These are phyloP conservation scores for Candida sp. DNA, from an alignment of 1,139 yeast species.

Conservation along the genomic window DNA sequence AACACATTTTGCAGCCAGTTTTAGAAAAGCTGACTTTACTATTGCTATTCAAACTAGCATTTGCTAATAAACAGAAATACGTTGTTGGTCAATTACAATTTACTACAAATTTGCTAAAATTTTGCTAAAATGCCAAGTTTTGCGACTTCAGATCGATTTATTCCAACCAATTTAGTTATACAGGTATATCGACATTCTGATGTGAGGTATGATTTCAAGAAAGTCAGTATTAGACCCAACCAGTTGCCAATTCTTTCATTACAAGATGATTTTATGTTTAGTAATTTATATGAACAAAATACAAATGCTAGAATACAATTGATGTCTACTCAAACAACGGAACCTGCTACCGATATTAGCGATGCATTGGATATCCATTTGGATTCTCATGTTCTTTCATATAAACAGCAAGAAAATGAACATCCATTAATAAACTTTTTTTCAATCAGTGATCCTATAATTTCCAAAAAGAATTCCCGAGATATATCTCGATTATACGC, in stretches of 20 bases:
- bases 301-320: background rate
- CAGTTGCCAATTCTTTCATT: slow-evolving; percentile 9
- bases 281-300: background rate
- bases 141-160: background rate
- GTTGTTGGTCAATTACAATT: too few species aligned
- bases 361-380: slow-evolving; percentile 45
- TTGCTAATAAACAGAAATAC: background rate
- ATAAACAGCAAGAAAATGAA: slow-evolving; percentile 8
- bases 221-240: background rate
- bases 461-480: slow-evolving; percentile 12
- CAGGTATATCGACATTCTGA: background rate
- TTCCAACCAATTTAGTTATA: background rate
- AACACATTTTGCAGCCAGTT: background rate
- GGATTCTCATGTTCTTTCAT: slow-evolving; percentile 29
- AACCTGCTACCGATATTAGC: slow-evolving; percentile 27
- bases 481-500: slow-evolving; percentile 9
- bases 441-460: slow-evolving; percentile 13
- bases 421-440: background rate
- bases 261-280: slow-evolving; percentile 11
- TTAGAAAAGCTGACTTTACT: background rate
- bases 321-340: background rate
- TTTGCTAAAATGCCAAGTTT: background rate
- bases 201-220: background rate
- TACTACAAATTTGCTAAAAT: background rate
- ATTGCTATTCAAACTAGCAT: background rate